Evolutionary conservation across 306 rosid genomes (phyloP).

Genomic region (Lathyrus tuberosus): DNA sequence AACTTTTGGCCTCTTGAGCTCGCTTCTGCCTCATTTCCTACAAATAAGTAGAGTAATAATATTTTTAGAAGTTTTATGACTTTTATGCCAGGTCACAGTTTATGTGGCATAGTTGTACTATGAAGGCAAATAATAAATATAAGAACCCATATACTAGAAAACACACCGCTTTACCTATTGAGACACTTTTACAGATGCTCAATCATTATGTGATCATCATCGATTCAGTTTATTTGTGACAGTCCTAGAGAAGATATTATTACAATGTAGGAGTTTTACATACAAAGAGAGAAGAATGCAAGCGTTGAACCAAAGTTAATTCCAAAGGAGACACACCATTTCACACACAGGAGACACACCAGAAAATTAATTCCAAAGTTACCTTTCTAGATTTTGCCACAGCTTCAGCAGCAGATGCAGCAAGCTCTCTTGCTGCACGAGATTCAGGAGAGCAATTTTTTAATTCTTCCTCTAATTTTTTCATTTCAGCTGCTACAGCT

Average conservation of each 20-base stretch:
- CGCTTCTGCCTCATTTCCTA: constrained; percentile 61
- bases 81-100: background rate
- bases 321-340: constrained; percentile 9
- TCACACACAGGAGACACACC: constrained; percentile 9
- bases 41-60: background rate
- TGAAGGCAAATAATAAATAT: background rate
- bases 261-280: no score
- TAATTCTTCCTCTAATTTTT: constrained; percentile 50
- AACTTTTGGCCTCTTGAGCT: constrained; percentile 50
- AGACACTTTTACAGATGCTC: background rate
- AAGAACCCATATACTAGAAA: background rate
- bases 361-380: constrained; percentile 13
- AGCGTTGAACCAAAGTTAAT: no score
- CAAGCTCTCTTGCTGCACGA: constrained; percentile 52
- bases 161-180: background rate
- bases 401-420: constrained; percentile 46
- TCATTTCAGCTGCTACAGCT: constrained; percentile 51
- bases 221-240: background rate
- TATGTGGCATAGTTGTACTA: constrained; percentile 4
- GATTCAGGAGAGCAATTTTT: constrained; percentile 50
- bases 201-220: background rate
- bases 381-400: constrained; percentile 65
- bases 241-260: background rate
- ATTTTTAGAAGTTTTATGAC: constrained; percentile 5
- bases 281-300: no score